Conservation (phyloP, 2,329 filamentous ascomycete species). For the Dryadomyces sulphureus region DNA sequence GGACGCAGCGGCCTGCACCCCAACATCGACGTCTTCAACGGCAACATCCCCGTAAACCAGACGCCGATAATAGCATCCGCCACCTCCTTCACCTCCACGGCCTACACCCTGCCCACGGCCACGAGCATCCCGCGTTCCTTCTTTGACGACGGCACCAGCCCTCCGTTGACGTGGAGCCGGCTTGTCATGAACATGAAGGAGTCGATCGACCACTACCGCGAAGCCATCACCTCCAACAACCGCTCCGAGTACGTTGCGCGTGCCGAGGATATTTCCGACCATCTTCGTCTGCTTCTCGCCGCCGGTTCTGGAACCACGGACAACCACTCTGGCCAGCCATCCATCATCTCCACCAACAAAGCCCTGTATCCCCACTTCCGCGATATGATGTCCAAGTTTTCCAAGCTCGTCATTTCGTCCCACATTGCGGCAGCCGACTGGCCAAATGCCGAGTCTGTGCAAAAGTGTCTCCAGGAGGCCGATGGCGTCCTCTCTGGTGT, state of each 20-base stretch:
- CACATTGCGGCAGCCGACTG: slow-evolving; percentile 95
- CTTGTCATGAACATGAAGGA: slow-evolving; percentile 87
- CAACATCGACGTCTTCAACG: slow-evolving; percentile 38
- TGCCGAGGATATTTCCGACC: slow-evolving; percentile 97
- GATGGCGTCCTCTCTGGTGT: slow-evolving; percentile 89
- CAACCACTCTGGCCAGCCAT: slow-evolving; percentile 95
- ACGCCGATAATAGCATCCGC: slow-evolving; percentile 41
- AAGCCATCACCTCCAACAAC: slow-evolving; percentile 70
- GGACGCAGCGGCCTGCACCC: slow-evolving; percentile 30
- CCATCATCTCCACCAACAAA: slow-evolving; percentile 98
- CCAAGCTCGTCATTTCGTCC: slow-evolving; percentile 94
- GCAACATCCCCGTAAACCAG: slow-evolving; percentile 24
- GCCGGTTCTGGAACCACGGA: slow-evolving; percentile 95
- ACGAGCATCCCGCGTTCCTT: slow-evolving; percentile 63
- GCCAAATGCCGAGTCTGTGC: slow-evolving; percentile 82
- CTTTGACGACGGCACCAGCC: slow-evolving; percentile 73
- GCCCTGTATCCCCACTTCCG: slow-evolving; percentile 92
- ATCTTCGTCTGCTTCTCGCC: slow-evolving; percentile 81
- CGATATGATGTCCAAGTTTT: slow-evolving; percentile 99
- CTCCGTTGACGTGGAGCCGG: slow-evolving; percentile 74
- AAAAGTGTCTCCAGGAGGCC: slow-evolving; percentile 94
- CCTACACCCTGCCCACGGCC: slow-evolving; percentile 41
- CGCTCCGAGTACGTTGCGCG: slow-evolving; percentile 83
- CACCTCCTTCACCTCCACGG: slow-evolving; percentile 46
- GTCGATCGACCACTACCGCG: slow-evolving; percentile 78